Base-by-base conservation (phyloP, 1,284 basidiomycete species). In the Cerioporus squamosus region DNA sequence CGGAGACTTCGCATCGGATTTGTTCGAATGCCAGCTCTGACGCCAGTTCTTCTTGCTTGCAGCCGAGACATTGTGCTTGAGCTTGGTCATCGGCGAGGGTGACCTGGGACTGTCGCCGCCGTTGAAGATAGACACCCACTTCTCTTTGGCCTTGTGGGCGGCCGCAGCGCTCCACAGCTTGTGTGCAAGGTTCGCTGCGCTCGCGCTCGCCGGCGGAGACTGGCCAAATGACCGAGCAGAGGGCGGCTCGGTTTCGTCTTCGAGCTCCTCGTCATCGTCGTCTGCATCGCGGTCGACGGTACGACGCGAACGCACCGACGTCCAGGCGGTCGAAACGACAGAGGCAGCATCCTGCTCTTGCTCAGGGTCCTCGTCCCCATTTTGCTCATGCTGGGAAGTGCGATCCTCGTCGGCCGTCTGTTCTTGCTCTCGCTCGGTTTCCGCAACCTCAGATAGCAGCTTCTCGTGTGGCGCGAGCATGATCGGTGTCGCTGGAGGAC, bases 101-200 rank as follows among this genome's bases (percentile, higher is more conserved):
- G 59, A 45, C 6, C 51, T 61, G 9, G 57, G 57, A 20, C 57
- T 50, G 45, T 39, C 36, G 42, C 49, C 8, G 33, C 48, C 8
- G 33, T 51, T 33, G 47, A 47, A 60, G n/a, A 64, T 4, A 7
- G 57, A 18, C 4, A 83, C 69, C 82, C 82, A 87, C 68, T 84
- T 87, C 31, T 77, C 71, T 67, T 85, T 89, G 29, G 83, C 83
- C 64, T 82, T 87, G 55, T 80, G 79, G 10, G 80, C 84, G n/a
- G 80, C 80, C 23, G 72, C 68, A 9, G 75, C 68, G 20, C 81
- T 61, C 57, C 75, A 75, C n/a, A 77, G 62, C 56, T 80, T 82
- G 60, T 68, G 68, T 24, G 66, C 57, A 29, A 72, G 48, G n/a
- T 67, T 68, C 2, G 63, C 49, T 7, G 68, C 57, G 51, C 63